Percentiles rank a stretch among this genome's conserved stretches.
Conservation (phyloP, 176 grass and related monocot species). For the Phoenix roebelenii region DNA sequence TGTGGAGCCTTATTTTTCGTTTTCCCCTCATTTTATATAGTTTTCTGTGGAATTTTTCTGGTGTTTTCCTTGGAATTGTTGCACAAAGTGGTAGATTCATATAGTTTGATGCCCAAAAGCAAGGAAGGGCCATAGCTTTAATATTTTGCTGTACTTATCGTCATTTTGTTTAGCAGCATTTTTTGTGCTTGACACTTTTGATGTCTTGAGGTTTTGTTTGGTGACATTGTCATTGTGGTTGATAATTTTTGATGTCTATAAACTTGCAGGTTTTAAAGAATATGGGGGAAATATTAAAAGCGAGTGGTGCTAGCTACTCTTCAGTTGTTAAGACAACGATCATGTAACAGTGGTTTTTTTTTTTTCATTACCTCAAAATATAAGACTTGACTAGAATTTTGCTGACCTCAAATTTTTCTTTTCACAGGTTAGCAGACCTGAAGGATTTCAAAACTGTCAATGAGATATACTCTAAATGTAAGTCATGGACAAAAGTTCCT, state of each 20-base stretch:
- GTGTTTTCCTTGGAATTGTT: too few relatives aligned
- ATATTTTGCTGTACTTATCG: too few relatives aligned
- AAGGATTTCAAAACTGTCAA: conserved; percentile 97
- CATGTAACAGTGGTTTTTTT: conserved; percentile 30
- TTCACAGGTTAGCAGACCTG: conserved; percentile 72
- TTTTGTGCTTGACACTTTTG: too few relatives aligned
- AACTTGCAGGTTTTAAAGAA: conserved; percentile 71
- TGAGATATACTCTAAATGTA: conserved; percentile 92
- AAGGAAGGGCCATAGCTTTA: too few relatives aligned
- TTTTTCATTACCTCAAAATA: background rate
- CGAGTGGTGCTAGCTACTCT: conserved; percentile 76
- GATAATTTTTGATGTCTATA: background rate
- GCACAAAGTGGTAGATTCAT: too few relatives aligned
- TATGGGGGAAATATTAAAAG: conserved; percentile 89
- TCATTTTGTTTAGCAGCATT: too few relatives aligned
- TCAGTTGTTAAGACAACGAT: conserved; percentile 99
- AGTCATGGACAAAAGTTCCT: background rate
- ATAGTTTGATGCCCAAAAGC: too few relatives aligned
- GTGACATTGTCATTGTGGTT: too few relatives aligned
- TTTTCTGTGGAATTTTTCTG: too few relatives aligned
- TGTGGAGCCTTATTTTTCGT: too few relatives aligned
- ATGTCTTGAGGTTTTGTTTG: too few relatives aligned
- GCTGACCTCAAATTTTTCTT: conserved; percentile 4
- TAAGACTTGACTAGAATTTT: background rate
- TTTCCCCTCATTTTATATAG: too few relatives aligned